Percentiles rank a stretch among this genome's conserved stretches.
Evolutionary conservation across 2,329 filamentous ascomycete species (phyloP).

Genomic region (Sphaerulina musiva): DNA sequence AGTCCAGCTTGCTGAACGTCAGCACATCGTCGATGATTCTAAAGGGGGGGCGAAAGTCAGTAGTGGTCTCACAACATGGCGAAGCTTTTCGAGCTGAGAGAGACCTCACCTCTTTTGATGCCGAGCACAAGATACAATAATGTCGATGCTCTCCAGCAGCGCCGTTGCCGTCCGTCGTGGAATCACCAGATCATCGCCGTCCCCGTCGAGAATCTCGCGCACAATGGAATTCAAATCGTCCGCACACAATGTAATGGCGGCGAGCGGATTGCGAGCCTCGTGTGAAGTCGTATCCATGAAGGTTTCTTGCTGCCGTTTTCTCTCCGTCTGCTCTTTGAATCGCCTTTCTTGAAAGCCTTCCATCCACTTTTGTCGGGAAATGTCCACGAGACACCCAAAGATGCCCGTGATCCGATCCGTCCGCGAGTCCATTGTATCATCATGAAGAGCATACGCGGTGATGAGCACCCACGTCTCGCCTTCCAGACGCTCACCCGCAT

Average conservation of each 20-base stretch:
- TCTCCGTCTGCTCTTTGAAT: constrained; percentile 36
- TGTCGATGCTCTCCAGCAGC: constrained; percentile 24
- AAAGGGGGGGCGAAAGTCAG: no score
- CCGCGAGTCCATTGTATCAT: constrained; percentile 1
- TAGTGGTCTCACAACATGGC: no score
- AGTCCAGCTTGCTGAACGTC: constrained; percentile 37
- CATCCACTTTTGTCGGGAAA: constrained; percentile 37
- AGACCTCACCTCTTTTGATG: constrained; percentile 26
- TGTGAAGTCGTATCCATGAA: constrained; percentile 34
- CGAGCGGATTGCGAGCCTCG: constrained; percentile 41
- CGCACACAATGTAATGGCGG: constrained; percentile 39
- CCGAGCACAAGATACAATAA: constrained; percentile 25
- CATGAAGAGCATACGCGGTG: constrained; percentile 10
- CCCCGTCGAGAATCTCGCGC: neutral
- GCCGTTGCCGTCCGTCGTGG: constrained; percentile 4
- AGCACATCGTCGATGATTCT: constrained; percentile 43
- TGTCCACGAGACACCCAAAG: constrained; percentile 37
- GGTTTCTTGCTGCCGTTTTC: constrained; percentile 26
- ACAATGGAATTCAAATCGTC: constrained; percentile 32
- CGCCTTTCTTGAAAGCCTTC: constrained; percentile 35
- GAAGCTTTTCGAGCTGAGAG: no score
- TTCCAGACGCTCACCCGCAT: constrained; percentile 9
- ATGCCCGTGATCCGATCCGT: constrained; percentile 27
- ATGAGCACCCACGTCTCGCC: constrained; percentile 11
- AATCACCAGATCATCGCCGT: neutral